Percentiles rank a stretch among this genome's conserved stretches.
Evolutionary conservation across 2,329 filamentous ascomycete genomes (phyloP).

Genomic region (Aspergillus sp.): DNA sequence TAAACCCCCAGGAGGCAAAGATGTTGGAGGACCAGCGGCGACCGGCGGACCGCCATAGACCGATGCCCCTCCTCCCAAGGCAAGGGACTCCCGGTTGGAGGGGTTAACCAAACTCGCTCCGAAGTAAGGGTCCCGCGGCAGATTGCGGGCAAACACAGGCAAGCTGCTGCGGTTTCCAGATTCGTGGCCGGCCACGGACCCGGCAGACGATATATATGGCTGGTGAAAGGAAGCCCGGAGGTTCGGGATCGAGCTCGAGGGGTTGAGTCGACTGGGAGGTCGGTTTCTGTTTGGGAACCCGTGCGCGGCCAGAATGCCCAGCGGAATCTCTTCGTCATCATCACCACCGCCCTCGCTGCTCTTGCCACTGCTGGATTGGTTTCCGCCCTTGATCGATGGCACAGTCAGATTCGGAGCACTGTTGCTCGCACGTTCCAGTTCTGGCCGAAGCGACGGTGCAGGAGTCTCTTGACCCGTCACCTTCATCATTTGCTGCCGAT

Average conservation of each 20-base stretch:
- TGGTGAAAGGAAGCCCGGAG: constrained; percentile 57
- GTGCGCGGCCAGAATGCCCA: constrained; percentile 83
- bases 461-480: constrained; percentile 71
- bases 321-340: constrained; percentile 82
- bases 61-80: constrained; percentile 60
- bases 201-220: constrained; percentile 49
- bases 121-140: constrained; percentile 82
- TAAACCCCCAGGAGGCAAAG: constrained; percentile 68
- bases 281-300: constrained; percentile 79
- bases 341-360: constrained; percentile 61
- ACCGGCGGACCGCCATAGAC: constrained; percentile 37
- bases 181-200: constrained; percentile 51
- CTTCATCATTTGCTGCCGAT: constrained; percentile 96
- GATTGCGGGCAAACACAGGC: constrained; percentile 76
- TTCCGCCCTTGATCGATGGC: constrained; percentile 34
- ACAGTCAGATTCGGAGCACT: constrained; percentile 61
- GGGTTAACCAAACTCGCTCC: constrained; percentile 73
- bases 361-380: constrained; percentile 37
- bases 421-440: constrained; percentile 54
- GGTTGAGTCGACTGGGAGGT: constrained; percentile 66
- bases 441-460: constrained; percentile 51
- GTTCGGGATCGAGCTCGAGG: constrained; percentile 68
- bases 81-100: constrained; percentile 69
- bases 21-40: constrained; percentile 30
- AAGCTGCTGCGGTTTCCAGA: constrained; percentile 52